These are phyloP conservation scores for Alternaria consortialis DNA, from an alignment of 2,329 filamentous ascomycete species.

Conservation along the genomic window DNA sequence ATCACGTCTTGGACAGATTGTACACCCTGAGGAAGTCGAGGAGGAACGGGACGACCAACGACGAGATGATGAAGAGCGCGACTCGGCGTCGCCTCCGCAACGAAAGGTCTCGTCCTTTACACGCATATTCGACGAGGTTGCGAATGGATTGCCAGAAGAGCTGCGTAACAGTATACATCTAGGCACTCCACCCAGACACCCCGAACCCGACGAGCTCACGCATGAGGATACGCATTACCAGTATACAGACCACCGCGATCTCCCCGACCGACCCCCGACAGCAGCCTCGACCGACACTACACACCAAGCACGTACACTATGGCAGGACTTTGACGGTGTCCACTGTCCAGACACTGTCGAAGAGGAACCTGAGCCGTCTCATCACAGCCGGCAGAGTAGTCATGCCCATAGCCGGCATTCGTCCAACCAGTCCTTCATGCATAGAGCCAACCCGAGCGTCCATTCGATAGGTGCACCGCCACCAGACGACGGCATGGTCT, in stretches of 20 bases:
- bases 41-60: slow-evolving; percentile 24
- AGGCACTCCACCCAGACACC: slow-evolving; percentile 15
- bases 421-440: slow-evolving; percentile 52
- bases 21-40: slow-evolving; percentile 46
- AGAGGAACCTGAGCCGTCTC: slow-evolving; percentile 39
- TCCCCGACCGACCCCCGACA: slow-evolving; percentile 60
- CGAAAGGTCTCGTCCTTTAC: slow-evolving; percentile 50
- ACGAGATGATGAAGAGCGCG: background rate
- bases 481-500: slow-evolving; percentile 84
- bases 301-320: slow-evolving; percentile 72
- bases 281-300: slow-evolving; percentile 68
- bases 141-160: slow-evolving; percentile 45
- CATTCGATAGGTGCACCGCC: slow-evolving; percentile 54
- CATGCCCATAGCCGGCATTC: slow-evolving; percentile 36
- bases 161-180: slow-evolving; percentile 34
- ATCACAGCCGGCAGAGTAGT: slow-evolving; percentile 16
- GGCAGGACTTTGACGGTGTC: slow-evolving; percentile 83
- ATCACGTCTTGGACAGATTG: slow-evolving; percentile 54
- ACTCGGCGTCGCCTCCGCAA: slow-evolving; percentile 17
- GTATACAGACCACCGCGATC: slow-evolving; percentile 29
- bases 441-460: slow-evolving; percentile 49
- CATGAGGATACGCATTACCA: slow-evolving; percentile 11
- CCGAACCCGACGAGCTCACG: slow-evolving; percentile 14
- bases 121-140: slow-evolving; percentile 49
- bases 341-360: slow-evolving; percentile 68